Evolutionary conservation across 2,329 filamentous ascomycete genomes (phyloP), one percentile per base, ranked within the genome.

Genomic region (Elsinoe fawcettii): DNA sequence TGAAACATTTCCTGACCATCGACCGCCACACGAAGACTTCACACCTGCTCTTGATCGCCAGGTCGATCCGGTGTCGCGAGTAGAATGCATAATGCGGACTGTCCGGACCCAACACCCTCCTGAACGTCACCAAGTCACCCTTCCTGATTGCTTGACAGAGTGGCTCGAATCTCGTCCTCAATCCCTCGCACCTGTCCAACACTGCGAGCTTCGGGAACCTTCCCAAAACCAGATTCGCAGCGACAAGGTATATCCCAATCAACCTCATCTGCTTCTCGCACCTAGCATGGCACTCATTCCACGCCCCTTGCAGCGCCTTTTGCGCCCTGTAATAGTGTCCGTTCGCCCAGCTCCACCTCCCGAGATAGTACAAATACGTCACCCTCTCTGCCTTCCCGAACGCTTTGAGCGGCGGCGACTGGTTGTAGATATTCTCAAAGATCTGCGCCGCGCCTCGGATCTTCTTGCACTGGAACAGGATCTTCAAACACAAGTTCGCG

Each of bases 331-430:
- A 83, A 70, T 90, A 96, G 67, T 95, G 86, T 63, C 84, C 87
- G 69, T 89, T 91, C 61, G 88, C 84, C 69, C 95, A 90, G 66
- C 91, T 84, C 72, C 92, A 96, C 59, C 90, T 86, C 16, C 92
- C 92, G 5, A 97, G 84, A 68, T 96, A 96, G 74, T 96, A 96
- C 12, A 97, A 84, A 65, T 91, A 97, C 2, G 90, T 95, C 53
- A 96, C 90, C 51, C 90, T 83, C 68, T 97, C 88, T 5, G 87
- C 81, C 20, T 88, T 89, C 2, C 91, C 90, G 66, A 95, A 97
- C 54, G 88, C 81, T 1, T 81, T 79, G 11, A 97, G 74, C 0
- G 90, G 88, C 1, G 90, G 90, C 0, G 88, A 91, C 62, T 88
- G 87, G 58, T 87, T 85, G 51, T 84, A 85, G 62, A 96, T 92